Evolutionary conservation across 2,329 filamentous ascomycete genomes (phyloP), one percentile per base, ranked within the genome.

Genomic region (Sordariomycetes sp.): DNA sequence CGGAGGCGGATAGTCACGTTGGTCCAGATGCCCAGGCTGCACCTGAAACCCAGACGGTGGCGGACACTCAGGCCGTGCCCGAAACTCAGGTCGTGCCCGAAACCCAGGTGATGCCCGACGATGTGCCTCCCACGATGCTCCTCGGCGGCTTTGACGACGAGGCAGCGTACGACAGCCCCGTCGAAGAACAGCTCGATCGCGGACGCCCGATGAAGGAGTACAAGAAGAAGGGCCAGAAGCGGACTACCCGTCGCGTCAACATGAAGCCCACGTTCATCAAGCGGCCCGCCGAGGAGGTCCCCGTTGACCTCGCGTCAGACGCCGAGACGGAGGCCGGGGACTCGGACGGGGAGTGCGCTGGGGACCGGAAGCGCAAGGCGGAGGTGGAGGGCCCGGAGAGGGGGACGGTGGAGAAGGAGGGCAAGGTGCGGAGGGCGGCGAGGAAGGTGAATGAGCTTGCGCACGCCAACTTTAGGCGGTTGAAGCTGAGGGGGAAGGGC

Each of bases 211-310:
- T 83, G 42, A 80, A 77, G 57, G 70, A 81, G 1, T 92, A 80
- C 74, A 92, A 91, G 76, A 94, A 94, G 78, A 89, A 88, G 73
- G 88, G 87, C 0, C 80, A 88, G 67, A 94, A 94, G 74, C 77
- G 89, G 60, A 89, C 87, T 57, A 92, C 89, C 2, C 76, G 84
- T 60, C 74, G 77, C 53, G 76, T 80, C 57, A 90, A 84, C 59
- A 88, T 86, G 73, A 76, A 72, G 60, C 81, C 81, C 1, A 76
- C 70, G 0, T 67, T 73, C 57, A 66, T 67, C 7, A 78, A 76
- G 64, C 76, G 82, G 42, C 75, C 78, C 24, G 66, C 65, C 53
- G 65, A 65, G 42, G 69, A 72, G 55, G 67, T 68, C 35, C 69
- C 72, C 54, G 67, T 68, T 35, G 68, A 70, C 12, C 62, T 59